Evolutionary conservation across 192 early-diverging fungal species (phyloP), one percentile per base, ranked within the genome.

Genomic region (Mortierella antarctica): DNA sequence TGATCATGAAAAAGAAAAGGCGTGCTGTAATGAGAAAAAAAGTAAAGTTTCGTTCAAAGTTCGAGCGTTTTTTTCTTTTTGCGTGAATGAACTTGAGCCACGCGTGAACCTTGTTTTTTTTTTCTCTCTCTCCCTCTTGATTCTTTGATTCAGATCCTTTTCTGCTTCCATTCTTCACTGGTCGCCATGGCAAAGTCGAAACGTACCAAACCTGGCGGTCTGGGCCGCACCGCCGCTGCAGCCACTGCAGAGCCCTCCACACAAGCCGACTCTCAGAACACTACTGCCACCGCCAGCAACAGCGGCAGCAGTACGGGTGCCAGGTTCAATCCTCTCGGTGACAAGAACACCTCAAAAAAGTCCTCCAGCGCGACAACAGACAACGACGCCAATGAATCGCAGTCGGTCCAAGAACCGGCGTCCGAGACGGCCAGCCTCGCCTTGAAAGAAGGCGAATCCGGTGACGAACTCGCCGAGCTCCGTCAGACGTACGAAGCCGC

Each of bases 391-490:
- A 31, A 31, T 31, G 31, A 31, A 31, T 31, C 31, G 31, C 31
- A 31, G 1, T 31, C 31, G 1, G 31, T 1, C 31, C 31, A 31
- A 31, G 31, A 70, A 58, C 17, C 44, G 5, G 7, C 41, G 23
- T 13, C 60, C 6, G 65, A 73, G 50, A 83, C 77, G 13, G 84
- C 85, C 15, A 83, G 75, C 15, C 20, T 88, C 50, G 82, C 82
- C 47, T 64, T 85, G 41, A 81, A 75, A 31, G 74, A 62, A 14
- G 87, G 82, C 6, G 86, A 86, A 17, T 83, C 84, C 57, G 87
- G 85, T 12, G 85, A 88, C 48, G 87, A 88, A 51, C 51, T 88
- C 7, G 74, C 82, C 53, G 87, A 88, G 53, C 73, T 85, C 15
- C 67, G 67, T 46, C 85, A 84, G 48, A 67, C 86, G 9, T 88